Conservation (phyloP, 1,284 basidiomycete species). For the Omphalotus olearius region DNA sequence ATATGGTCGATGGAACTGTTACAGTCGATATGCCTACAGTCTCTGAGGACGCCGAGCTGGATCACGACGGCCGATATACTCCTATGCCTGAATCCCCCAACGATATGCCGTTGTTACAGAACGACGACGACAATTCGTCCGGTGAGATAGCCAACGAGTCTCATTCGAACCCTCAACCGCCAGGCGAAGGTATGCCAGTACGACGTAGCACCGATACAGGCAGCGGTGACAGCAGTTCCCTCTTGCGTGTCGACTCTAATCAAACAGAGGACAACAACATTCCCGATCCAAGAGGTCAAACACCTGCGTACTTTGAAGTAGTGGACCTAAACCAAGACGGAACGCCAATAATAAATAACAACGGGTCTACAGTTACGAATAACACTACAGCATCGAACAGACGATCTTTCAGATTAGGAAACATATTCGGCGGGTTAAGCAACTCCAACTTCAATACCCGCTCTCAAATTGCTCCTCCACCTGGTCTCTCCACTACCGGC, state of each 20-base stretch:
- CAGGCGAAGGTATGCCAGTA: too few species aligned
- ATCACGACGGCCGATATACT: conserved; percentile 25
- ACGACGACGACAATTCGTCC: conserved; percentile 21
- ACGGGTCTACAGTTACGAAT: not conserved
- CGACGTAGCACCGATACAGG: conserved; percentile 15
- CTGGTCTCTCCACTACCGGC: conserved; percentile 5
- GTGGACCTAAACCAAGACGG: conserved; percentile 26
- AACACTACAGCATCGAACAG: conserved; percentile 4
- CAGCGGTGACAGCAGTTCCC: conserved; percentile 23
- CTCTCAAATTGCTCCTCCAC: not conserved
- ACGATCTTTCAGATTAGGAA: conserved; percentile 12
- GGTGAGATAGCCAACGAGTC: conserved; percentile 14
- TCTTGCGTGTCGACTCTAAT: conserved; percentile 24
- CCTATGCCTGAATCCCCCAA: conserved; percentile 28
- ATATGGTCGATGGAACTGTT: conserved; percentile 39
- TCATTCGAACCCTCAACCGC: too few species aligned
- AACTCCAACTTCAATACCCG: conserved; percentile 2
- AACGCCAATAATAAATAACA: not conserved
- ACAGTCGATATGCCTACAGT: conserved; percentile 30
- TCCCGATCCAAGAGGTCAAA: conserved; percentile 47
- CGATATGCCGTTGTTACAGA: conserved; percentile 30
- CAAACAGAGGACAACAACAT: conserved; percentile 15
- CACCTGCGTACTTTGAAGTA: conserved; percentile 63
- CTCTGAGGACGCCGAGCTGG: conserved; percentile 27
- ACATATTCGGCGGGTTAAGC: conserved; percentile 10